phyloP scores from a whole-genome alignment of 768 basidiomycete genomes.

The Mycena leptocephala region DNA sequence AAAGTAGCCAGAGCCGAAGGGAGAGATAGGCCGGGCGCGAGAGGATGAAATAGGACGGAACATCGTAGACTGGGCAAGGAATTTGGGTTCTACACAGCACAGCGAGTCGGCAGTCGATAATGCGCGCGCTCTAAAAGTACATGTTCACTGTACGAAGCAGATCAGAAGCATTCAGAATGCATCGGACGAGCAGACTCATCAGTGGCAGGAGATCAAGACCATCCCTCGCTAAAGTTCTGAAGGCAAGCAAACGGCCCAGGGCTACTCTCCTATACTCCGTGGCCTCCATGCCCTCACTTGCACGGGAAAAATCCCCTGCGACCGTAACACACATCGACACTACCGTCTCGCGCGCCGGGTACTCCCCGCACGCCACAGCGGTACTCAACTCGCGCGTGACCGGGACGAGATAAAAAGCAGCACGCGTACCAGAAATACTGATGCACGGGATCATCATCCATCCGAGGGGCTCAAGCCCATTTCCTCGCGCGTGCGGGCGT shows the following conservation, averaged over 20 bases:
- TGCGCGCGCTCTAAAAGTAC: too few relatives aligned
- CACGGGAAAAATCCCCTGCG: conserved; percentile 20
- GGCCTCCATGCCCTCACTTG: conserved; percentile 49
- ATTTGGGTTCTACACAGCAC: too few relatives aligned
- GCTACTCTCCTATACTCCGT: conserved; percentile 45
- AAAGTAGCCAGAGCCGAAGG: too few relatives aligned
- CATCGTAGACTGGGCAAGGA: too few relatives aligned
- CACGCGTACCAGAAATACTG: conserved; percentile 51
- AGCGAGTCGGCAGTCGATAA: too few relatives aligned
- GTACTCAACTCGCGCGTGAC: conserved; percentile 50
- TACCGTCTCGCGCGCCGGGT: conserved; percentile 39
- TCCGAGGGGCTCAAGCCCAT: conserved; percentile 37
- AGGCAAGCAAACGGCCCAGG: conserved; percentile 47
- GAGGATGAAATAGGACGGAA: too few relatives aligned
- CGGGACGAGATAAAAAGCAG: conserved; percentile 54
- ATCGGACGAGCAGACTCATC: too few relatives aligned
- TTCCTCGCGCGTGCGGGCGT: conserved; percentile 42
- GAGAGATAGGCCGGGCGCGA: too few relatives aligned
- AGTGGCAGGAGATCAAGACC: too few relatives aligned
- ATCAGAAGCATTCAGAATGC: too few relatives aligned
- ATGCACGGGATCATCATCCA: conserved; percentile 53
- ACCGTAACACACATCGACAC: conserved; percentile 47
- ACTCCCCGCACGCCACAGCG: conserved; percentile 43
- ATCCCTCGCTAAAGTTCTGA: conserved; percentile 49
- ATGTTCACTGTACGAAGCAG: too few relatives aligned